Conservation (phyloP, 139 green algal species). For the Chlamydomonas incerta region DNA sequence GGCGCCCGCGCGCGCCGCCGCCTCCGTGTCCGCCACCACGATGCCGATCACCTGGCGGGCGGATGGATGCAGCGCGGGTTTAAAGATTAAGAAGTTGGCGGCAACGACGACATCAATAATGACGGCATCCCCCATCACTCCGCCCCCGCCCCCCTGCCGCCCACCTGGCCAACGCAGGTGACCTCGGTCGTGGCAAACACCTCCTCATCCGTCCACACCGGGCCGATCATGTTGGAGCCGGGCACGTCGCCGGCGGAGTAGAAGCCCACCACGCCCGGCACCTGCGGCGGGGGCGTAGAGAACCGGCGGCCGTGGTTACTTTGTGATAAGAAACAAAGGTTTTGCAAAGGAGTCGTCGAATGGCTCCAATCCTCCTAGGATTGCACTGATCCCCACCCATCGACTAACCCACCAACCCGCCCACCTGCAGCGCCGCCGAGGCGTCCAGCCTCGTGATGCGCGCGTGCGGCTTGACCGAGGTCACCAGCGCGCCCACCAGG, state of each 20-base stretch:
- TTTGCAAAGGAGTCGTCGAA: background rate
- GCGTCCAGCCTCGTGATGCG: constrained; percentile 50
- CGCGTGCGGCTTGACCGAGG: constrained; percentile 85
- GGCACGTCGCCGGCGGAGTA: constrained; percentile 85
- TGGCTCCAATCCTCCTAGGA: no score
- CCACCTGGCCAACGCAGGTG: constrained; percentile 88
- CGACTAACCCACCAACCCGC: no score
- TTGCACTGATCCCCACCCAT: no score
- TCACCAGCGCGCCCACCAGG: constrained; percentile 88
- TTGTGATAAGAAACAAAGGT: no score
- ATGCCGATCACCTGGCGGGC: constrained; percentile 89
- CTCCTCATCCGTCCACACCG: constrained; percentile 91
- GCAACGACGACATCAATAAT: background rate
- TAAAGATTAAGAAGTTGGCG: no score
- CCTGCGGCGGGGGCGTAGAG: no score
- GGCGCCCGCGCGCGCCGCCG: constrained; percentile 74
- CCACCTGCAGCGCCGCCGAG: constrained; percentile 17
- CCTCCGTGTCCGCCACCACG: constrained; percentile 86
- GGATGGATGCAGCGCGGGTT: no score
- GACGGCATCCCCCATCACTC: background rate
- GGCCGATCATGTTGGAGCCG: constrained; percentile 88
- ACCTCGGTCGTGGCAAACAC: constrained; percentile 89
- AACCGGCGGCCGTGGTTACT: no score
- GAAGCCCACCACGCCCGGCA: constrained; percentile 77
- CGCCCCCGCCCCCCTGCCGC: background rate